A percentile compares a stretch with the other conserved stretches of the same genome.
phyloP scores from a whole-genome alignment of 1,284 basidiomycete species.

The Laetiporus sulphureus region DNA sequence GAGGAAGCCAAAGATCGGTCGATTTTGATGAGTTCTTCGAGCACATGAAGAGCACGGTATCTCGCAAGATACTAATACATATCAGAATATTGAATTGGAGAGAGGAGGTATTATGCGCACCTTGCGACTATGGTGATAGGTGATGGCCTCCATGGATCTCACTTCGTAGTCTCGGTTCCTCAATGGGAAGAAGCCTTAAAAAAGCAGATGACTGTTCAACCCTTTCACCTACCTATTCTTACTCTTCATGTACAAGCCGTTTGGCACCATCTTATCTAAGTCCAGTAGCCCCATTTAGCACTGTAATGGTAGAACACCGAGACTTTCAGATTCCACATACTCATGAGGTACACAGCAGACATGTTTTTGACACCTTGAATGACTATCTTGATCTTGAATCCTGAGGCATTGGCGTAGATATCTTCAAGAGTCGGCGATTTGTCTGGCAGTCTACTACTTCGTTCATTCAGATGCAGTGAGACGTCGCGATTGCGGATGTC shows the following conservation, averaged over 20 bases:
- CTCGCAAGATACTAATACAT: constrained; percentile 32
- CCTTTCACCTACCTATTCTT: constrained; percentile 8
- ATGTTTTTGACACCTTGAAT: constrained; percentile 37
- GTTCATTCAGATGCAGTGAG: background rate
- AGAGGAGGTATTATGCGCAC: constrained; percentile 1
- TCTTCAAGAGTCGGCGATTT: constrained; percentile 27
- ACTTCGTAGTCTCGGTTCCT: constrained; percentile 35
- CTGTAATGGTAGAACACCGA: too few relatives aligned
- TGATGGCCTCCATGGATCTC: constrained; percentile 36
- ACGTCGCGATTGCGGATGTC: constrained; percentile 36
- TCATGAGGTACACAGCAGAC: constrained; percentile 35
- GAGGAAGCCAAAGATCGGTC: constrained; percentile 19
- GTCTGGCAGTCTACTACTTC: background rate
- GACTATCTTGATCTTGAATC: constrained; percentile 24
- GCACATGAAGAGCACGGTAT: constrained; percentile 16
- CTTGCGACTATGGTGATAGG: constrained; percentile 36
- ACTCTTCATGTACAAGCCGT: constrained; percentile 16
- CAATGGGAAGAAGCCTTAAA: constrained; percentile 4
- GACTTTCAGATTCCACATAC: constrained; percentile 29
- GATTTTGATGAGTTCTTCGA: constrained; percentile 24
- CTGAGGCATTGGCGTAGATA: constrained; percentile 23
- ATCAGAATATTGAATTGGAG: background rate
- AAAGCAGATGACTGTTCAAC: too few relatives aligned
- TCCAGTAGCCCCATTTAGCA: too few relatives aligned
- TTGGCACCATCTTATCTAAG: constrained; percentile 10